Conservation (phyloP, 148 eudicot species). For the Fagopyrum tataricum region DNA sequence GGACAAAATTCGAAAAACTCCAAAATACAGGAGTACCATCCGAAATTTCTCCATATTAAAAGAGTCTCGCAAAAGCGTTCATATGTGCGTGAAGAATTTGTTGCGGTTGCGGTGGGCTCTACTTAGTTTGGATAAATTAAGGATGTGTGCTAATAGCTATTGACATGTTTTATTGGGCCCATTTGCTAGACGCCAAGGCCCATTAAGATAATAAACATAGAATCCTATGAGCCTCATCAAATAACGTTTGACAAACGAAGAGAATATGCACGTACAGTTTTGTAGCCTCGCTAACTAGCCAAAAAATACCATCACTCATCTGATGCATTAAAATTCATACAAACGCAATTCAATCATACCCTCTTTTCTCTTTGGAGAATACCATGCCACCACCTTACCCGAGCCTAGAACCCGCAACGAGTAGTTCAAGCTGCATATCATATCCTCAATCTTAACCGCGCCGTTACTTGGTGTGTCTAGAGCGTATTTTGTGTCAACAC, state of each 20-base stretch:
- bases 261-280: neutral
- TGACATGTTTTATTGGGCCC: too few species aligned
- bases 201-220: neutral
- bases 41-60: too few species aligned
- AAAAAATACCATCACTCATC: neutral
- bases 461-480: constrained; percentile 28
- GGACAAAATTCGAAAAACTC: too few species aligned
- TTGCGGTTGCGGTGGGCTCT: too few species aligned
- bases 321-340: constrained; percentile 42
- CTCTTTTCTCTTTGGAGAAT: constrained; percentile 70
- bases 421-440: constrained; percentile 66
- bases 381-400: constrained; percentile 87
- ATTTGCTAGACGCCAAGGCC: neutral
- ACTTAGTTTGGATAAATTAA: too few species aligned
- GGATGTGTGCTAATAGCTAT: too few species aligned
- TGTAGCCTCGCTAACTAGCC: neutral
- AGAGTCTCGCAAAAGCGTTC: too few species aligned
- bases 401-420: constrained; percentile 44
- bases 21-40: too few species aligned
- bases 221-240: neutral
- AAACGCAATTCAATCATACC: constrained; percentile 73
- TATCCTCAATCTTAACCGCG: constrained; percentile 49
- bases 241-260: neutral
- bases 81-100: too few species aligned
- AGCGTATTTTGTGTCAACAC: constrained; percentile 53